phyloP scores from a whole-genome alignment of 129 eudicot species.

The Silybum marianum region DNA sequence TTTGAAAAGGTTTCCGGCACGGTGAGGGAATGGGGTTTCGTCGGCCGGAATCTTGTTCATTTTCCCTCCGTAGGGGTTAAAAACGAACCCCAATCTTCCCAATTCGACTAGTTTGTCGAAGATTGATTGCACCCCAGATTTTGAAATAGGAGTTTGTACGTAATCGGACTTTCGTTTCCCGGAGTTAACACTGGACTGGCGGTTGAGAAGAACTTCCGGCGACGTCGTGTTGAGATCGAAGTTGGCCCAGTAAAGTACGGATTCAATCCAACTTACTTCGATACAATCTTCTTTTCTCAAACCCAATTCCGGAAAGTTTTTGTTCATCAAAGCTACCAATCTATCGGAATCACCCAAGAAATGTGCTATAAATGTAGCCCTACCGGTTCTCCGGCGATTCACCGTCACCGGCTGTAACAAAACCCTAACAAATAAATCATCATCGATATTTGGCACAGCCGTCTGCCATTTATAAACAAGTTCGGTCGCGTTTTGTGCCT shows the following conservation, averaged over 20 bases:
- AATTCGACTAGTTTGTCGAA: conserved; percentile 32
- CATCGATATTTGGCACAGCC: conserved; percentile 27
- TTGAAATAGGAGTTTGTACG: conserved; percentile 34
- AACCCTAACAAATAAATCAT: conserved; percentile 45
- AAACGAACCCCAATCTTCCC: conserved; percentile 28
- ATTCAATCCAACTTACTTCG: conserved; percentile 49
- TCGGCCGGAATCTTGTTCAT: conserved; percentile 41
- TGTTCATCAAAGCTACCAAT: conserved; percentile 26
- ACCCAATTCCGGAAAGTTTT: conserved; percentile 49
- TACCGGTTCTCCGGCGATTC: conserved; percentile 20
- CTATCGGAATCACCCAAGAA: conserved; percentile 43
- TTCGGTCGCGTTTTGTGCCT: conserved; percentile 30
- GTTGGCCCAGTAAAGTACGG: conserved; percentile 41
- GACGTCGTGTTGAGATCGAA: conserved; percentile 33
- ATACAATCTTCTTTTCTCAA: conserved; percentile 35
- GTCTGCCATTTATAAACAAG: conserved; percentile 40
- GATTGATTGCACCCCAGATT: conserved; percentile 31
- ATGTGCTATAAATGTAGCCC: conserved; percentile 40
- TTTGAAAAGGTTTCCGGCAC: conserved; percentile 50
- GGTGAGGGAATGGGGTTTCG: conserved; percentile 53
- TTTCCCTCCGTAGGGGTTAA: conserved; percentile 56
- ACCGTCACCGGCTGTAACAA: conserved; percentile 33
- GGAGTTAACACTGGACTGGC: conserved; percentile 20
- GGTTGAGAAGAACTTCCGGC: conserved; percentile 37
- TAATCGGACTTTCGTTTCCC: conserved; percentile 56